phyloP scores from a whole-genome alignment of 768 basidiomycete genomes.

The Lanmaoa rubissima region DNA sequence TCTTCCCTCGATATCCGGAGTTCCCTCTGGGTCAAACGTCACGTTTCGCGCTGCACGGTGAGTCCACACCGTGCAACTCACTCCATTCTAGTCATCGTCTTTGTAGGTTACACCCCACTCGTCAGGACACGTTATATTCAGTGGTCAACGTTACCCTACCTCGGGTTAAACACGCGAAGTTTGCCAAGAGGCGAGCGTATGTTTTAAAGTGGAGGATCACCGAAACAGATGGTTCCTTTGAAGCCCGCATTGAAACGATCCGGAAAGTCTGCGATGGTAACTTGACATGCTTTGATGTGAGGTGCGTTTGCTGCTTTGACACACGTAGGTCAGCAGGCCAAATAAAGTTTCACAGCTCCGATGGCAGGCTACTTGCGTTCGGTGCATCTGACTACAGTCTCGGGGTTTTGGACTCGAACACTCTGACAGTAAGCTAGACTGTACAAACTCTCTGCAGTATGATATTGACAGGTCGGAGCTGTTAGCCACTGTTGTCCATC shows the following conservation, averaged over 20 bases:
- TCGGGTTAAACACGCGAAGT: conserved; percentile 54
- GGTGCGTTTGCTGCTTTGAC: conserved; percentile 44
- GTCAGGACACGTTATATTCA: conserved; percentile 58
- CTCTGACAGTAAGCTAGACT: conserved; percentile 59
- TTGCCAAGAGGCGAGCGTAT: conserved; percentile 57
- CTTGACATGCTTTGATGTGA: conserved; percentile 85
- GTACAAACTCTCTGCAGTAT: not conserved
- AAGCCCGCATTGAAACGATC: conserved; percentile 46
- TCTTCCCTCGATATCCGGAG: conserved; percentile 49
- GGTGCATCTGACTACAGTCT: conserved; percentile 87
- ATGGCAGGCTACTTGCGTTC: conserved; percentile 81
- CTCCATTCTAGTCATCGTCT: conserved; percentile 8
- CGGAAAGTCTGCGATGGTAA: conserved; percentile 78
- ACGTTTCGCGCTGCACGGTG: conserved; percentile 68
- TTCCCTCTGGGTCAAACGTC: conserved; percentile 38
- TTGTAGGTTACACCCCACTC: conserved; percentile 55
- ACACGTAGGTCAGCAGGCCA: conserved; percentile 2
- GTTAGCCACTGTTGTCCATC: conserved; percentile 83
- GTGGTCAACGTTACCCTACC: conserved; percentile 66
- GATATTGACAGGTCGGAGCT: conserved; percentile 1
- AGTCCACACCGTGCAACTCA: conserved; percentile 4
- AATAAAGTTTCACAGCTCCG: conserved; percentile 47
- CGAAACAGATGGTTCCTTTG: conserved; percentile 65
- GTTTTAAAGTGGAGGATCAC: conserved; percentile 71
- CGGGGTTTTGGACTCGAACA: conserved; percentile 77